These are phyloP conservation scores for Pleurostoma richardsiae DNA, from an alignment of 2,329 filamentous ascomycete species.

Conservation along the genomic window DNA sequence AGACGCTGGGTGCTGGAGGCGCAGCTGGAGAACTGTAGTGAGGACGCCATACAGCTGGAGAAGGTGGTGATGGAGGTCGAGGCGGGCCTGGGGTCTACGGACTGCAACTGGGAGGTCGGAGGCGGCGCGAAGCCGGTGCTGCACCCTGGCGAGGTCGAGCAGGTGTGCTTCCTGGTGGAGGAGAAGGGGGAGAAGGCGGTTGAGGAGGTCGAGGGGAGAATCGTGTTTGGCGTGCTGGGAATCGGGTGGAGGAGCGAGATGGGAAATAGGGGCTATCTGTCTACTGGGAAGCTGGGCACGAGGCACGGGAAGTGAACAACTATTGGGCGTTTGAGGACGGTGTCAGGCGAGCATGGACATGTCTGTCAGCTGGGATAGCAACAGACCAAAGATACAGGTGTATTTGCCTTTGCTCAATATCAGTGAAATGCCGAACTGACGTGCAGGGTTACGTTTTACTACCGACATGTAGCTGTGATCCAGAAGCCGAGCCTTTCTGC, in stretches of 20 bases:
- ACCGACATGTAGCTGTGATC: no score
- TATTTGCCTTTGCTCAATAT: no score
- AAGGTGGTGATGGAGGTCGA: conserved; percentile 51
- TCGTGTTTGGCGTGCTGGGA: conserved; percentile 73
- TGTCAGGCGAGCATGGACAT: no score
- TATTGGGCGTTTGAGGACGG: no score
- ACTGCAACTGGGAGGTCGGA: conserved; percentile 51
- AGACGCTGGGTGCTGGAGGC: conserved; percentile 77
- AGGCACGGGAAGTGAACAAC: conserved; percentile 18
- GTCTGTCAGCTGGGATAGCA: no score
- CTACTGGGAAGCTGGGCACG: conserved; percentile 73
- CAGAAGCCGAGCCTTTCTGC: no score
- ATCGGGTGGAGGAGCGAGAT: conserved; percentile 87
- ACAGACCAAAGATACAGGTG: no score
- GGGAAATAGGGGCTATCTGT: conserved; percentile 83
- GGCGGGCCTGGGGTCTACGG: conserved; percentile 42
- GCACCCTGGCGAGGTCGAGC: conserved; percentile 59
- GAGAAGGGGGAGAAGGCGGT: conserved; percentile 32
- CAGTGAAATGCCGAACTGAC: no score
- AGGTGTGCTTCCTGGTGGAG: conserved; percentile 59
- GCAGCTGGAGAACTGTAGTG: conserved; percentile 91
- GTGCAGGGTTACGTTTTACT: no score
- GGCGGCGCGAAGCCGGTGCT: conserved; percentile 46
- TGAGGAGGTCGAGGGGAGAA: conserved; percentile 52
- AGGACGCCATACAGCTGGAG: conserved; percentile 76